These are phyloP conservation scores for Cercospora citrullina DNA, from an alignment of 2,329 filamentous ascomycete genomes.

Conservation along the genomic window DNA sequence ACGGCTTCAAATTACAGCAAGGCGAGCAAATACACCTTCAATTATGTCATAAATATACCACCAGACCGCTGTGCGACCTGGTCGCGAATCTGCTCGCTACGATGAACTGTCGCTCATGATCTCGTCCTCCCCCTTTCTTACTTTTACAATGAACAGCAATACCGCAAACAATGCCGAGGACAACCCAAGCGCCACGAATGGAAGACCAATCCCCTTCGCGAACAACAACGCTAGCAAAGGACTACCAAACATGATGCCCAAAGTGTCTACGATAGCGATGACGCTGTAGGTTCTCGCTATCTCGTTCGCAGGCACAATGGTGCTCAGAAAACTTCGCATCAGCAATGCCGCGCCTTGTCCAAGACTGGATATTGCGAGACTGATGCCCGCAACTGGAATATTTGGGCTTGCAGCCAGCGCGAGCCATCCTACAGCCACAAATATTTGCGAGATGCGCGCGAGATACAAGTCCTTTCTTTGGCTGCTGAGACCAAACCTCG, in stretches of 20 bases:
- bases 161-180: slow-evolving; percentile 21
- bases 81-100: not conserved
- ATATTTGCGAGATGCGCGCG: slow-evolving; percentile 33
- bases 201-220: slow-evolving; percentile 53
- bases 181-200: slow-evolving; percentile 45
- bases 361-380: slow-evolving; percentile 50
- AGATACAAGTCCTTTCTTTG: slow-evolving; percentile 38
- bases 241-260: slow-evolving; percentile 50
- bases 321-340: slow-evolving; percentile 54
- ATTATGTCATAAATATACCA: not conserved
- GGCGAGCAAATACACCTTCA: not conserved
- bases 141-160: slow-evolving; percentile 25
- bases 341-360: slow-evolving; percentile 50
- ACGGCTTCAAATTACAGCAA: not conserved
- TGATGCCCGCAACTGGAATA: slow-evolving; percentile 32
- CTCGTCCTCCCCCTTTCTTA: slow-evolving; percentile 38
- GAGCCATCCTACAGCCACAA: slow-evolving; percentile 34
- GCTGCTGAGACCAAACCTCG: slow-evolving; percentile 24
- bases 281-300: slow-evolving; percentile 57
- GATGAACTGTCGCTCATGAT: not conserved
- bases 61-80: not conserved
- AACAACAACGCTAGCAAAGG: slow-evolving; percentile 53
- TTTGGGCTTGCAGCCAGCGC: slow-evolving; percentile 37
- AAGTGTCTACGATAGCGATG: slow-evolving; percentile 53
- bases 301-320: slow-evolving; percentile 55